phyloP scores from a whole-genome alignment of 2,329 filamentous ascomycete genomes.

The Berkeleyomyces rouxiae region DNA sequence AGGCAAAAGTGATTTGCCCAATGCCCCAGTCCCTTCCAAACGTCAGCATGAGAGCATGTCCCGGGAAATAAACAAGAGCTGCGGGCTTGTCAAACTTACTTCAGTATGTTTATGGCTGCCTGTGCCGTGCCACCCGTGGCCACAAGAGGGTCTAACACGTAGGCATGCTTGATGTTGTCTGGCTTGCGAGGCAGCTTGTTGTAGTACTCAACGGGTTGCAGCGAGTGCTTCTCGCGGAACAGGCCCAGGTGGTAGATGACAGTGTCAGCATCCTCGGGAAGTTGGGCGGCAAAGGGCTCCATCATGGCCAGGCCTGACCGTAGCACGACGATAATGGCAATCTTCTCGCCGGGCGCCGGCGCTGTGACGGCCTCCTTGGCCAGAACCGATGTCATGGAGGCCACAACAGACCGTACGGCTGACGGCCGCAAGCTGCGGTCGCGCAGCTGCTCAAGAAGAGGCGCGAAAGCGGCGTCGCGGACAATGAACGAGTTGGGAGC shows the following conservation, averaged over 20 bases:
- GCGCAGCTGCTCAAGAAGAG: constrained; percentile 14
- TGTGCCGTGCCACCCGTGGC: constrained; percentile 82
- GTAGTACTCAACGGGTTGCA: constrained; percentile 91
- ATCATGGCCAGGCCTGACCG: constrained; percentile 25
- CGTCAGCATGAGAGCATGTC: not conserved
- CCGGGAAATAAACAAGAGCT: not conserved
- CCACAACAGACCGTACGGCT: constrained; percentile 16
- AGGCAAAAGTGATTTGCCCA: constrained; percentile 59
- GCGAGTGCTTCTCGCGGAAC: constrained; percentile 74
- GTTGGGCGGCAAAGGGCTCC: constrained; percentile 46
- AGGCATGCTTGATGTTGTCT: constrained; percentile 39
- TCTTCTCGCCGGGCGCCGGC: constrained; percentile 16
- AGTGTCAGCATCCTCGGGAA: constrained; percentile 62
- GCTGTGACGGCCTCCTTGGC: constrained; percentile 15
- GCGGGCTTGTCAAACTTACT: constrained; percentile 16
- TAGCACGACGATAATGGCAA: constrained; percentile 22
- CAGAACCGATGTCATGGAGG: constrained; percentile 17
- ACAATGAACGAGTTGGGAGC: constrained; percentile 8
- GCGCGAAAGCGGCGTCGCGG: constrained; percentile 5
- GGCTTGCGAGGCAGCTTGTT: constrained; percentile 78
- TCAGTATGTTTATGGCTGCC: constrained; percentile 75
- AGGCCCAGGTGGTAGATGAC: constrained; percentile 88
- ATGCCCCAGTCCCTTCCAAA: constrained; percentile 60
- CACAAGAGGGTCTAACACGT: constrained; percentile 82
- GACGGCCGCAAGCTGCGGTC: constrained; percentile 13